A percentile compares a stretch with the other conserved stretches of the same genome.
Evolutionary conservation across 768 basidiomycete species (phyloP).

Genomic region (Astraeus odoratus): DNA sequence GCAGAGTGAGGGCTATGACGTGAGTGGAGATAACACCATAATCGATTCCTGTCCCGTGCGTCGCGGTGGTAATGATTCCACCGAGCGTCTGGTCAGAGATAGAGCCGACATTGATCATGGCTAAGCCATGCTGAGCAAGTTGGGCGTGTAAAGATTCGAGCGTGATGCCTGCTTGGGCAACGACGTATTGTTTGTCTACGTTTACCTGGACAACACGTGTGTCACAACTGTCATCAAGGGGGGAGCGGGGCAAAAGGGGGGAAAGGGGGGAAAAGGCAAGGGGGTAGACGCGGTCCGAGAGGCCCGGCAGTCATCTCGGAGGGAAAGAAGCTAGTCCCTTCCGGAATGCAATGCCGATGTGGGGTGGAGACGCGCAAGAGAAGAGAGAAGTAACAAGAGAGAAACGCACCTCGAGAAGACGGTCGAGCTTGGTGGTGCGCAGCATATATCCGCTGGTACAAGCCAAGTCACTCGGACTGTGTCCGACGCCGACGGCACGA

Average conservation of each 20-base stretch:
- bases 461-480: constrained; percentile 89
- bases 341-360: not conserved
- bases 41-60: constrained; percentile 82
- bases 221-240: constrained; percentile 1
- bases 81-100: constrained; percentile 95
- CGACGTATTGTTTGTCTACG: constrained; percentile 54
- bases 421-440: constrained; percentile 64
- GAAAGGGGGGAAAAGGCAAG: not conserved
- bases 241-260: constrained; percentile 4
- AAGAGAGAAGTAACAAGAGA: constrained; percentile 15
- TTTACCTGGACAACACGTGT: constrained; percentile 48
- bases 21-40: constrained; percentile 80
- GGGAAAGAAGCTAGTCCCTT: not conserved
- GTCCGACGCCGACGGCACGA: constrained; percentile 83
- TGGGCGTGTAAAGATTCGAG: constrained; percentile 65
- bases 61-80: constrained; percentile 89
- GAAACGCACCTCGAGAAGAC: constrained; percentile 65
- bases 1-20: constrained; percentile 66
- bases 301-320: not conserved
- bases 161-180: constrained; percentile 73
- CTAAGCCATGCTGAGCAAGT: constrained; percentile 62
- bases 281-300: too few relatives aligned
- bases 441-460: constrained; percentile 88
- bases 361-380: constrained; percentile 8
- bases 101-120: constrained; percentile 89